These are phyloP conservation scores for Fomitopsis betulina DNA, from an alignment of 1,284 basidiomycete genomes.

Conservation along the genomic window DNA sequence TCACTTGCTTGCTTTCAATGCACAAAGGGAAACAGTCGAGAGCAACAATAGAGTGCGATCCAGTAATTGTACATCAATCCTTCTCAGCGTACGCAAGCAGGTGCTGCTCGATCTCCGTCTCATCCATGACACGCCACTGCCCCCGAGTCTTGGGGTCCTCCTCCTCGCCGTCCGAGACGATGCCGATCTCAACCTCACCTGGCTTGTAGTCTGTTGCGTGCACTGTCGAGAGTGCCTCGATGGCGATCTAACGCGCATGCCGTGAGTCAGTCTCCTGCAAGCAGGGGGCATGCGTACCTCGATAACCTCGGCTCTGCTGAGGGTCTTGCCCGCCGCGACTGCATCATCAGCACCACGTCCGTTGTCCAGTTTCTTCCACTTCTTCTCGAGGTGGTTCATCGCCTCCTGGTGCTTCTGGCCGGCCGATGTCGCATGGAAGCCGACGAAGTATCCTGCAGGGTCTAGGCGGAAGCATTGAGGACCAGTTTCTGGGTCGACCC, in stretches of 20 bases:
- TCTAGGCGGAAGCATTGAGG: conserved; percentile 98
- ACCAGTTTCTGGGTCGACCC: conserved; percentile 84
- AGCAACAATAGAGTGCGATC: background rate
- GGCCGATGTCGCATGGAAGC: conserved; percentile 94
- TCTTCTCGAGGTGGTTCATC: conserved; percentile 98
- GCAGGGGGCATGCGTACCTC: conserved; percentile 52
- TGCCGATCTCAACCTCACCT: conserved; percentile 84
- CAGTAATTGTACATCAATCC: conserved; percentile 47
- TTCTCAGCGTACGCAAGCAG: conserved; percentile 91
- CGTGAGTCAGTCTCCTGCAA: background rate
- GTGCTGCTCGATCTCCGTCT: conserved; percentile 82
- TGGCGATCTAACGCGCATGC: conserved; percentile 66
- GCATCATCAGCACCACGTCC: conserved; percentile 75
- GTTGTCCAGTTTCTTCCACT: conserved; percentile 92
- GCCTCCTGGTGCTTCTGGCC: conserved; percentile 99
- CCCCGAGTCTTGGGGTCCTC: conserved; percentile 66
- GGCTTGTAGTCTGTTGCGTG: conserved; percentile 95
- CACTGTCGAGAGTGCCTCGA: conserved; percentile 90
- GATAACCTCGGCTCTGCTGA: conserved; percentile 70
- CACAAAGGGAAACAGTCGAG: background rate
- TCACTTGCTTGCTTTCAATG: background rate
- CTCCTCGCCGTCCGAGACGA: conserved; percentile 70
- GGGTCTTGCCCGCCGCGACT: conserved; percentile 58
- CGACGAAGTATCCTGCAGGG: conserved; percentile 97
- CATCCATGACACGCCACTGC: conserved; percentile 79